Evolutionary conservation across 1,139 yeast species (phyloP).

Genomic region (Suhomyces coccinellae): DNA sequence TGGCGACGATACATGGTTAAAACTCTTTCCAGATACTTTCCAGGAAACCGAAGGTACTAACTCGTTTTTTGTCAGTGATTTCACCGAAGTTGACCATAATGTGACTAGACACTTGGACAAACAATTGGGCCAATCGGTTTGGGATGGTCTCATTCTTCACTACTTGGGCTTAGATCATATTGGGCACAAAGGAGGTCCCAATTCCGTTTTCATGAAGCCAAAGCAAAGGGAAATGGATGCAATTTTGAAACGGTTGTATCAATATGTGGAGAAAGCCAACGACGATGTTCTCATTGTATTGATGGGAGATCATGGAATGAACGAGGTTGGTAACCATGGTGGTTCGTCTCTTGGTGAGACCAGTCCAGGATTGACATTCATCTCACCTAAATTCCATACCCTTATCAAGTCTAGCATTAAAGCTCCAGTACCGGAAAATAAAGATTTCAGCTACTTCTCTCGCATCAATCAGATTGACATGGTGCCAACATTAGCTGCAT

Average conservation of each 20-base stretch:
- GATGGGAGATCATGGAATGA: slow-evolving; percentile 97
- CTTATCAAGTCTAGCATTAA: slow-evolving; percentile 15
- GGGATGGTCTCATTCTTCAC: slow-evolving; percentile 90
- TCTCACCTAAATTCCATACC: slow-evolving; percentile 58
- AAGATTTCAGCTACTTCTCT: slow-evolving; percentile 52
- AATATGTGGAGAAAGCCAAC: slow-evolving; percentile 20
- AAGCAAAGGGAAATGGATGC: slow-evolving; percentile 87
- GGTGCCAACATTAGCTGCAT: slow-evolving; percentile 78
- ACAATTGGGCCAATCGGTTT: slow-evolving; percentile 46
- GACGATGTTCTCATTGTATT: slow-evolving; percentile 69
- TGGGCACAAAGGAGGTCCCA: slow-evolving; percentile 95
- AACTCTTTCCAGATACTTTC: slow-evolving; percentile 66
- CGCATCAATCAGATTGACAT: slow-evolving; percentile 77
- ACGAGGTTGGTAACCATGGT: slow-evolving; percentile 91
- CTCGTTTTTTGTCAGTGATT: slow-evolving; percentile 92
- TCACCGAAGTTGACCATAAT: slow-evolving; percentile 88
- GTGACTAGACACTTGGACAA: slow-evolving; percentile 81
- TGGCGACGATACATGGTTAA: slow-evolving; percentile 98
- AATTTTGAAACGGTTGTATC: slow-evolving; percentile 56
- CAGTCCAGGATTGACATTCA: slow-evolving; percentile 72
- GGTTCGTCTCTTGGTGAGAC: slow-evolving; percentile 94
- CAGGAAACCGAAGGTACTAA: slow-evolving; percentile 79
- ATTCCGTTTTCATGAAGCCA: slow-evolving; percentile 71
- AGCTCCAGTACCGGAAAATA: slow-evolving; percentile 41
- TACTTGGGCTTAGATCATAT: slow-evolving; percentile 95